phyloP scores from a whole-genome alignment of 2,329 filamentous ascomycete genomes.

The Aspergillus sp. region DNA sequence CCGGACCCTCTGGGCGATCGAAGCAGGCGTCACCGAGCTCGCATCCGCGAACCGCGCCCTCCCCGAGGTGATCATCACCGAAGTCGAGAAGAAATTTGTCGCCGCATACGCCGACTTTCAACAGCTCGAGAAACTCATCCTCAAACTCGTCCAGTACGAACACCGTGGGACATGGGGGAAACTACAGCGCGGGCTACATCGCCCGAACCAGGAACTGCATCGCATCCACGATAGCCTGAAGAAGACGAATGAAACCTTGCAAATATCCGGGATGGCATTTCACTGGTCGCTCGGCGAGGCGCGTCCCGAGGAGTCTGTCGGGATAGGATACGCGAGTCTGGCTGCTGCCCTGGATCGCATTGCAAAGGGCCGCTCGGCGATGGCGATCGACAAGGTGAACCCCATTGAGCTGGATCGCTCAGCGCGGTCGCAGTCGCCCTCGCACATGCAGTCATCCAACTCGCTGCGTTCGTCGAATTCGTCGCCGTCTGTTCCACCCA shows the following conservation, averaged over 20 bases:
- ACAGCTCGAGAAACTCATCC: constrained; percentile 66
- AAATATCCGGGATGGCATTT: constrained; percentile 69
- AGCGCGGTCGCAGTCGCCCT: constrained; percentile 6
- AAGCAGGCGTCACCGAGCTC: constrained; percentile 65
- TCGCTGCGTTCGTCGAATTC: background rate
- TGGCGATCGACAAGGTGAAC: constrained; percentile 34
- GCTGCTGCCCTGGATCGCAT: constrained; percentile 65
- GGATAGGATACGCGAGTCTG: constrained; percentile 70
- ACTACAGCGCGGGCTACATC: constrained; percentile 63
- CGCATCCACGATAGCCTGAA: constrained; percentile 54
- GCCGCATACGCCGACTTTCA: constrained; percentile 66
- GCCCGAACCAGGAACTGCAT: constrained; percentile 26
- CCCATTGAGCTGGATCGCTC: constrained; percentile 23
- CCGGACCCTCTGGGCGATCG: constrained; percentile 69
- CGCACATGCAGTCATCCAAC: background rate
- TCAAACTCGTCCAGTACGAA: constrained; percentile 65
- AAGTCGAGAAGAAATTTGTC: constrained; percentile 67
- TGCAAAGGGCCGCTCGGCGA: constrained; percentile 35
- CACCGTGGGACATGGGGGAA: constrained; percentile 64
- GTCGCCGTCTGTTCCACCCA: constrained; percentile 32
- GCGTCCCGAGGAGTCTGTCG: constrained; percentile 63
- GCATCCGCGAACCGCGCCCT: constrained; percentile 57
- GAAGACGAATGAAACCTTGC: constrained; percentile 64
- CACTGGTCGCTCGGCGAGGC: constrained; percentile 66
- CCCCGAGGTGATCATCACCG: constrained; percentile 64